A percentile compares a stretch with the other conserved stretches of the same genome.
Conservation (phyloP, 352 stramenopile species). For the Phytopythium aichiense region DNA sequence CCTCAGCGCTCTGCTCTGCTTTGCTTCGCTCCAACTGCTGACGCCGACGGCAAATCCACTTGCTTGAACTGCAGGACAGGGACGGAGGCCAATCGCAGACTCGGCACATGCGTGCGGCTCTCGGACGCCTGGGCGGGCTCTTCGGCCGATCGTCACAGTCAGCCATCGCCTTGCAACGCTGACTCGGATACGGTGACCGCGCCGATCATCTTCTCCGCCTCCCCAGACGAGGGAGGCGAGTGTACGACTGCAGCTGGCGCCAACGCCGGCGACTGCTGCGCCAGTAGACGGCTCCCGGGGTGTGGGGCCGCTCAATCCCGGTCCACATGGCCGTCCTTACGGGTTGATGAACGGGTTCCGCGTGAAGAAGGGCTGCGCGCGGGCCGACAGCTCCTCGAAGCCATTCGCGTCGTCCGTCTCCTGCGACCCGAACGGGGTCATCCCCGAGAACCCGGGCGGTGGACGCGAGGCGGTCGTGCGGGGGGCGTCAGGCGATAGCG, state of each 20-base stretch:
- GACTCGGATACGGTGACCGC: background rate
- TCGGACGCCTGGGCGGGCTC: background rate
- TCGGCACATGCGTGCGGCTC: too few species aligned
- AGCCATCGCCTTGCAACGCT: background rate
- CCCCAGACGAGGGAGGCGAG: background rate
- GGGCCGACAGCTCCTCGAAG: conserved; percentile 18
- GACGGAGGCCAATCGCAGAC: too few species aligned
- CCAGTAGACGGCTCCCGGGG: background rate
- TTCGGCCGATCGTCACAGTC: background rate
- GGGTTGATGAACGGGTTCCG: conserved; percentile 63
- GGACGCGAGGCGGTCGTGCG: conserved; percentile 25
- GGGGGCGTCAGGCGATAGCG: conserved; percentile 13
- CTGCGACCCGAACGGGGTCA: conserved; percentile 5
- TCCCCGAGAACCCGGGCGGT: conserved; percentile 34
- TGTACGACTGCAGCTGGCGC: background rate
- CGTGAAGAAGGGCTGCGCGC: conserved; percentile 33
- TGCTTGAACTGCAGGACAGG: too few species aligned
- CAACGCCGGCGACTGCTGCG: background rate
- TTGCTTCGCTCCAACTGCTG: too few species aligned
- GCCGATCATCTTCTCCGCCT: background rate
- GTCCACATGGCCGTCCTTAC: conserved; percentile 14
- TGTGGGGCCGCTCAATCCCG: background rate
- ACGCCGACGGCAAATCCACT: too few species aligned
- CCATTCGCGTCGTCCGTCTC: conserved; percentile 10
- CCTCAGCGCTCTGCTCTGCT: background rate